Evolutionary conservation across 2,329 filamentous ascomycete species (phyloP).

Genomic region (Thielaviopsis ethacetica): DNA sequence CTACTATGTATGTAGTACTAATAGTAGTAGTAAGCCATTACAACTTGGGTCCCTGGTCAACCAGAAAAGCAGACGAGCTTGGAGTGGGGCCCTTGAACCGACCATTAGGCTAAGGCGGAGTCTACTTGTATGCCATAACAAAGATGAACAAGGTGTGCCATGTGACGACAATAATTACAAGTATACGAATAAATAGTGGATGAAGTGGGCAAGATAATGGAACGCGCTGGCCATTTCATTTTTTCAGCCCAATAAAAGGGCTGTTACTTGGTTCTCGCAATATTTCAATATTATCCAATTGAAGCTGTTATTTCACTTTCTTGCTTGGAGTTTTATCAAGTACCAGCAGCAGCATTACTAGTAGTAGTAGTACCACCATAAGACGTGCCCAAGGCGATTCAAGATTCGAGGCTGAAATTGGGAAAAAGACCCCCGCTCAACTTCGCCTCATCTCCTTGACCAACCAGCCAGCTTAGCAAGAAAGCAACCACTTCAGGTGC

Average conservation of each 20-base stretch:
- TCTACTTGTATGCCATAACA: not conserved
- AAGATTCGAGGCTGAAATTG: not conserved
- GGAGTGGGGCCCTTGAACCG: not conserved
- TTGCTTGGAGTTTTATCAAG: not conserved
- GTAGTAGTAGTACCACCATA: not conserved
- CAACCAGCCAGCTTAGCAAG: not conserved
- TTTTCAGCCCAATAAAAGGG: not conserved
- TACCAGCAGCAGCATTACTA: no score
- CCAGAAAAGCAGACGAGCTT: not conserved
- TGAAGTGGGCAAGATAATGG: not conserved
- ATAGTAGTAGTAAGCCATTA: no score
- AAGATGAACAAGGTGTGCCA: not conserved
- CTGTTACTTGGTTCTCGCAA: not conserved
- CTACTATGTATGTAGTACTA: not conserved
- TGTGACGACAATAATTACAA: not conserved
- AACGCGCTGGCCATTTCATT: not conserved
- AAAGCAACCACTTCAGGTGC: not conserved
- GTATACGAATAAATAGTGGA: not conserved
- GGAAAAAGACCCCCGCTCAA: not conserved
- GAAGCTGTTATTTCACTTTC: not conserved
- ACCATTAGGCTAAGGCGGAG: not conserved
- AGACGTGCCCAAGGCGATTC: not conserved
- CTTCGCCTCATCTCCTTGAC: not conserved
- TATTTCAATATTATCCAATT: not conserved
- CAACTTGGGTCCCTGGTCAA: not conserved